Percentiles rank a stretch among this genome's conserved stretches.
These are phyloP conservation scores for Chaetomium cochliodes DNA, from an alignment of 495 filamentous ascomycete species.

Conservation along the genomic window DNA sequence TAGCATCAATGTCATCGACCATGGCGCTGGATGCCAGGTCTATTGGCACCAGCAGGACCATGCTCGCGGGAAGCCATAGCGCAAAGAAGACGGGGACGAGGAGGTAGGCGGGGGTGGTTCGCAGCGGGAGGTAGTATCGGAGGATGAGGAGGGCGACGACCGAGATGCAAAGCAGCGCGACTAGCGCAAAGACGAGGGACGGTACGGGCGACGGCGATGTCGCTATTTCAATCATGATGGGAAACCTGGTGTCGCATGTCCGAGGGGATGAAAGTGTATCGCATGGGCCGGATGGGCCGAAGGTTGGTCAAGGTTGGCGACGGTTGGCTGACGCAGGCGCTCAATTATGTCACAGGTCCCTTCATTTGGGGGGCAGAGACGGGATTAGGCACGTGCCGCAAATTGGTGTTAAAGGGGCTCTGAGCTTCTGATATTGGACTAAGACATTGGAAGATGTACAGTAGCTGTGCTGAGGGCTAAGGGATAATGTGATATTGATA, in stretches of 20 bases:
- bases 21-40: conserved; percentile 85
- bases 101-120: conserved; percentile 87
- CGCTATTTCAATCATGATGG: conserved; percentile 30
- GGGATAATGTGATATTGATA: too few relatives aligned
- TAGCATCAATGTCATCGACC: conserved; percentile 62
- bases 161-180: conserved; percentile 70
- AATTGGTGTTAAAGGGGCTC: too few relatives aligned
- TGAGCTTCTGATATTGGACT: too few relatives aligned
- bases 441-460: too few relatives aligned
- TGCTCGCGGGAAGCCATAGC: conserved; percentile 85
- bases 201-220: conserved; percentile 29
- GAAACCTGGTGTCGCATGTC: conserved; percentile 21
- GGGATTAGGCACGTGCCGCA: too few relatives aligned
- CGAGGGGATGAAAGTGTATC: not conserved
- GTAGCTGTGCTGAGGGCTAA: too few relatives aligned
- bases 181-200: conserved; percentile 62
- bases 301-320: not conserved
- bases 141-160: conserved; percentile 75
- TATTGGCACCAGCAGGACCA: conserved; percentile 93
- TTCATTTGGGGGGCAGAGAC: too few relatives aligned
- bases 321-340: not conserved
- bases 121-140: conserved; percentile 83
- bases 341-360: conserved; percentile 21
- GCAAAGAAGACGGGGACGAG: conserved; percentile 90
- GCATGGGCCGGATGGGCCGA: not conserved